Base-by-base conservation (phyloP, 2,329 filamentous ascomycete genomes). In the Aureobasidium sp. region DNA sequence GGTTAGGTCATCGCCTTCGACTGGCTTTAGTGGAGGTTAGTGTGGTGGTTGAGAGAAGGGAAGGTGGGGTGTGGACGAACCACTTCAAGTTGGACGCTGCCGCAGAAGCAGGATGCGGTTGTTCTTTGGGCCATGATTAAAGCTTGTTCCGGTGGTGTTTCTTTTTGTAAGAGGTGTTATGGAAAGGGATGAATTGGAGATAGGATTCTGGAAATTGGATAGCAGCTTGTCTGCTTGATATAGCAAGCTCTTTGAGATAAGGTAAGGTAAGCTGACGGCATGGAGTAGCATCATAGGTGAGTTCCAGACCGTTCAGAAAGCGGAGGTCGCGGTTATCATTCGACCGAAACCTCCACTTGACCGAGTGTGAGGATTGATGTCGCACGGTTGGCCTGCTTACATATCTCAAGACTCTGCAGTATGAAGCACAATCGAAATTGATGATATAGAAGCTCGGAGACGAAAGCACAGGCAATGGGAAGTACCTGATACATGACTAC, bases 21-120 rank as follows among this genome's bases (percentile, higher is more conserved):
- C 44, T 27, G 50, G 58, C 16, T 37, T 37, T 32, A 1, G 1
- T 49, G 30, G 5, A 11, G n/a, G 25, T 25, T 27, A 45, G 42
- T 45, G 5, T 45, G 39, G 39, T 6, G 21, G 21, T 21, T 42
- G 7, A 16, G 16, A 21, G 21, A 21, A 21, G 16, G 49, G 11
- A n/a, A 39, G 34, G n/a, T 16, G 16, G 42, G n/a, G 21, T 44
- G 75, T 32, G 27, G 10, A 47, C 77, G 71, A 70, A 83, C 80
- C 58, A 85, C 80, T 49, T 74, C 68, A 1, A 85, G 70, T 62
- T 85, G 82, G 0, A 85, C 79, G 7, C 78, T 72, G 27, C 83
- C 82, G 65, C 83, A 85, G 68, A 78, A 83, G 67, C 83, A 86
- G 0, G 83, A 84, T 0, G 82, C 81, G 8, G 82, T 84, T 3